phyloP scores from a whole-genome alignment of 768 basidiomycete genomes.

The Cyathus striatus region DNA sequence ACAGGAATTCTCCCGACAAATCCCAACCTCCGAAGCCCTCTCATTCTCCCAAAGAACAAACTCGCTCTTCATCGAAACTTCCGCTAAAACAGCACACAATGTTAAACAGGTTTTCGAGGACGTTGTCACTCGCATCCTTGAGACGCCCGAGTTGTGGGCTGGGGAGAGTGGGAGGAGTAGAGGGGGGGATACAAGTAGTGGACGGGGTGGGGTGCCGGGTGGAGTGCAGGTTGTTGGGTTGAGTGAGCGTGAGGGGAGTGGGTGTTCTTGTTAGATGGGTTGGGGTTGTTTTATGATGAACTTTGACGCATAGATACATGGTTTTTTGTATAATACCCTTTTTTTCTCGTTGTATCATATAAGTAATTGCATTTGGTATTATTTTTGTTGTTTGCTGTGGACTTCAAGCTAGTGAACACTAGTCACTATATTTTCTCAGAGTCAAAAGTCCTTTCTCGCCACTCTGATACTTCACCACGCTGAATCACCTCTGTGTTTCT shows the following conservation, averaged over 20 bases:
- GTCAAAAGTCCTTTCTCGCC: too few relatives aligned
- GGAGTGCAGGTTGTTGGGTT: slow-evolving; percentile 41
- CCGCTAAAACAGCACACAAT: slow-evolving; percentile 85
- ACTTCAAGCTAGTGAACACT: too few relatives aligned
- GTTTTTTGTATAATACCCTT: too few relatives aligned
- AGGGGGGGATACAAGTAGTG: slow-evolving; percentile 31
- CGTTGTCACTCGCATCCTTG: slow-evolving; percentile 78
- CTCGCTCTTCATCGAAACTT: slow-evolving; percentile 89
- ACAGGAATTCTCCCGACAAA: slow-evolving; percentile 91
- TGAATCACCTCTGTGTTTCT: too few relatives aligned
- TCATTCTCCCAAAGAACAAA: slow-evolving; percentile 79
- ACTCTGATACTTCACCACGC: too few relatives aligned
- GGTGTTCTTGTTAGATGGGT: too few relatives aligned
- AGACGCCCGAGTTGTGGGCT: slow-evolving; percentile 80
- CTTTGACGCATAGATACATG: too few relatives aligned
- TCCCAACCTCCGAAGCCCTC: slow-evolving; percentile 70
- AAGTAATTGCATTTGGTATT: too few relatives aligned
- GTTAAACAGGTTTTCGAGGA: slow-evolving; percentile 72
- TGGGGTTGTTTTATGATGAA: too few relatives aligned
- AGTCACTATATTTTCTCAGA: too few relatives aligned
- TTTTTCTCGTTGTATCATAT: too few relatives aligned
- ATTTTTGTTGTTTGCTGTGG: too few relatives aligned
- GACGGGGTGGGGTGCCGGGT: slow-evolving; percentile 44
- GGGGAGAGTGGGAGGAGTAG: slow-evolving; percentile 16
- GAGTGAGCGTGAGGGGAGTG: slow-evolving; percentile 19